Evolutionary conservation across 148 eudicot species (phyloP), one percentile per base, ranked within the genome.

Genomic region (Nepenthes mirabilis): DNA sequence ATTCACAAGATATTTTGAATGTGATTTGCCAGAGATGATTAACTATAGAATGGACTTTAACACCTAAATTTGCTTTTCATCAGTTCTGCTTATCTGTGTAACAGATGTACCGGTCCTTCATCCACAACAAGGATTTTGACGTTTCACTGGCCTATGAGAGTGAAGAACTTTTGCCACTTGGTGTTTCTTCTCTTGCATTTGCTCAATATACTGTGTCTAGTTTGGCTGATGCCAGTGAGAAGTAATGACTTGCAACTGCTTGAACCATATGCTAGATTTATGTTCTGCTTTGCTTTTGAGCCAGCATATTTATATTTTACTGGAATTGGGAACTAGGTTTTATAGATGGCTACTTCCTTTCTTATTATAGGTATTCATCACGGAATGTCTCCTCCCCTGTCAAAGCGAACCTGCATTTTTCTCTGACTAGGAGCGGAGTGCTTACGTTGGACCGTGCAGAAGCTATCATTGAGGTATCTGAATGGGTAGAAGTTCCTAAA

Each of bases 401-500:
- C 81, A 94, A 94, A 76, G 97, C 95, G 72, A 94, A 77, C 68
- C 67, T 89, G 47, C 99, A 94, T 66, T 93, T 93, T 71, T 86
- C 97, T 64, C 82, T 94, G 56, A 82, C 89, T 67, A 79, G 90
- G 79, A 94, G 90, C 72, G 95, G 99, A 32, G 66, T 86, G 33
- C 72, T 94, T 63, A 62, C 84, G 54, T 80, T 89, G 72, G 99
- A 94, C 68, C 76, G 91, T 54, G 90, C 95, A 9, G 97, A 94
- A 67, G 97, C 97, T 64, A 82, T 86, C 57, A 65, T 89, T 73
- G 97, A 89, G 75, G 82, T 89, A 69, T 77, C 97, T 55, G 97
- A 94, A 80, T 94, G 97, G 97, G 77, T 94, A 52, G 99, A 94
- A 77, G 86, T 89, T 59, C 97, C 99, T 37, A 81, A 79, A 66